Evolutionary conservation across 2,329 filamentous ascomycete genomes (phyloP), one percentile per base, ranked within the genome.

Genomic region (Knufia petricola): DNA sequence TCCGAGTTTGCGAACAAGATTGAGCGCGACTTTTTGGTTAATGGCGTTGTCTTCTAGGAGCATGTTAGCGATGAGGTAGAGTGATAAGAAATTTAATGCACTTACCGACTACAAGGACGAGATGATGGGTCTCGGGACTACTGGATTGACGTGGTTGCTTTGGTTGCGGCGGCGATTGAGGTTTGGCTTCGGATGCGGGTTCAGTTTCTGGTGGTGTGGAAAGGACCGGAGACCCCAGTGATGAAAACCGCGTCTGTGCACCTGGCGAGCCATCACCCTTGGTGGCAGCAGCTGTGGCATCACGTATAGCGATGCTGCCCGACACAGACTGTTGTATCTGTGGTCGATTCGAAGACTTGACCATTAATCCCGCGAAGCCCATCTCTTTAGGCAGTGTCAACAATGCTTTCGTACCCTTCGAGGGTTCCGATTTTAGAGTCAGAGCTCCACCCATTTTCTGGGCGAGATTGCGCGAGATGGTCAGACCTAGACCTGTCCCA

Each of bases 391-490:
- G 64, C 21, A 61, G 61, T 53, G 40, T 54, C 46, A 46, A 55
- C 49, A 15, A 43, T 48, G 48, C 55, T 55, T 13, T 54, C 49
- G 30, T 52, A 46, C 15, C 48, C 62, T 64, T 13, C 64, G 64
- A 42, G 65, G 65, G 46, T 30, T 42, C 53, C 26, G 61, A 54
- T 19, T 55, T 57, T 40, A 67, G 74, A 3, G 72, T 71, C 15
- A 76, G 69, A 2, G 68, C 61, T 1, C 78, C 78, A 19, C 72
- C 73, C 75, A 79, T 78, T 20, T 78, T 65, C 56, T 77, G 73
- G 1, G 70, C 71, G 9, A 79, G 59, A 46, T 70, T 75, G 56
- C 77, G 78, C 53, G 74, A 77, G 31, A 79, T 79, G 8, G 74
- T 75, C 2, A 79, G 61, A 1, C 76, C 76, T 2, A 79, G 63